These are phyloP conservation scores for Fragaria vesca DNA, from an alignment of 306 rosid species.

Conservation along the genomic window DNA sequence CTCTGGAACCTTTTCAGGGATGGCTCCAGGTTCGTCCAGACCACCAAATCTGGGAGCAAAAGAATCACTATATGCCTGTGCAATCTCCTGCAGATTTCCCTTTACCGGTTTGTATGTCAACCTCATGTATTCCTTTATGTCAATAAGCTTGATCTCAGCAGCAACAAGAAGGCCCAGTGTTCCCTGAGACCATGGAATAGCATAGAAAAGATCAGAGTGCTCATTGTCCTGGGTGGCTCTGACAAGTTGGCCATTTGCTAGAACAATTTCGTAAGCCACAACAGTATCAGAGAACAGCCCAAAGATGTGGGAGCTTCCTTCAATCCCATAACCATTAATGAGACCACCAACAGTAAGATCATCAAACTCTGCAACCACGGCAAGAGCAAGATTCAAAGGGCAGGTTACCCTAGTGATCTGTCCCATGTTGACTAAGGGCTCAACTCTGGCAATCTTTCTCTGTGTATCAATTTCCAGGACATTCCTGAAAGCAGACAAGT, in stretches of 20 bases:
- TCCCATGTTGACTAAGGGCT: constrained; percentile 98
- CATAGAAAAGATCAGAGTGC: constrained; percentile 76
- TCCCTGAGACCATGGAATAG: constrained; percentile 98
- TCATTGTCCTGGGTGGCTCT: constrained; percentile 91
- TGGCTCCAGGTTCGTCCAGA: constrained; percentile 52
- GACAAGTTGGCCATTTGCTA: constrained; percentile 93
- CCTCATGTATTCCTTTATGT: constrained; percentile 87
- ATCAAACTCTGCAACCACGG: constrained; percentile 95
- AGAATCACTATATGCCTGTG: constrained; percentile 77
- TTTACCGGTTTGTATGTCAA: constrained; percentile 72
- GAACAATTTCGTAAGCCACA: constrained; percentile 80
- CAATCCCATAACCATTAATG: constrained; percentile 95
- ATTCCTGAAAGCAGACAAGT: constrained; percentile 79
- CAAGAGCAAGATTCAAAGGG: constrained; percentile 86
- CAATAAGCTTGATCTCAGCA: constrained; percentile 91
- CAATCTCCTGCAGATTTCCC: constrained; percentile 75
- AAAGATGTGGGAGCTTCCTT: constrained; percentile 93
- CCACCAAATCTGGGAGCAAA: constrained; percentile 91
- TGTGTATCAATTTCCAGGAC: constrained; percentile 67
- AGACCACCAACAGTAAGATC: constrained; percentile 99
- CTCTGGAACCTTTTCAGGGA: constrained; percentile 79
- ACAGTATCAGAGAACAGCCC: constrained; percentile 93
- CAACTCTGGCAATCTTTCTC: constrained; percentile 83
- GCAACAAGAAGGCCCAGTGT: constrained; percentile 92
- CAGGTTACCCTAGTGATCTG: constrained; percentile 83